These are phyloP conservation scores for Crotalaria pallida DNA, from an alignment of 306 rosid species.

Conservation along the genomic window DNA sequence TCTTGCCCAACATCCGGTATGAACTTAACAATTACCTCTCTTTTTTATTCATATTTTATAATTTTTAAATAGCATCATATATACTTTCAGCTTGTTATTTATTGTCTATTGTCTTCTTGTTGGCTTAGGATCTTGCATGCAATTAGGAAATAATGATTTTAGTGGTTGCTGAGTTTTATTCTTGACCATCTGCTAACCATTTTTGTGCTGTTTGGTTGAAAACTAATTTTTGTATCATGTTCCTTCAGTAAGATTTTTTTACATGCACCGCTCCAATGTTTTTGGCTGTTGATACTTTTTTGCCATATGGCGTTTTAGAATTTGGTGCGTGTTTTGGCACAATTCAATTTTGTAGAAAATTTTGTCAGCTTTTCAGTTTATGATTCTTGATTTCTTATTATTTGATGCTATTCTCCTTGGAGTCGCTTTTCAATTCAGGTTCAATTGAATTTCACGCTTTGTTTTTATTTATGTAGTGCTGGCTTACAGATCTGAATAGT, in stretches of 20 bases:
- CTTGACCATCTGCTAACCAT: neutral
- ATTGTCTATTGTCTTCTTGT: neutral
- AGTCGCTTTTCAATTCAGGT: conserved; percentile 2
- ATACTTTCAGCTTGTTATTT: neutral
- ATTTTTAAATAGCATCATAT: neutral
- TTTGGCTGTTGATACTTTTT: neutral
- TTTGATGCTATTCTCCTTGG: neutral
- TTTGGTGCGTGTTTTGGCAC: neutral
- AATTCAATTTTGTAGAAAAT: neutral
- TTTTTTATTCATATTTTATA: neutral
- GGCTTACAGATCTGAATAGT: conserved; percentile 72
- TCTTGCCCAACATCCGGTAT: conserved; percentile 82
- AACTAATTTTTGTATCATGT: neutral
- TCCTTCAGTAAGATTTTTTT: neutral
- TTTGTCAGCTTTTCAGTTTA: neutral
- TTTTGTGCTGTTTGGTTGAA: neutral
- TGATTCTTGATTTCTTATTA: neutral
- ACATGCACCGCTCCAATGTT: neutral
- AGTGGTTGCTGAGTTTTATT: neutral
- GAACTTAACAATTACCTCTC: neutral
- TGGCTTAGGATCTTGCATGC: neutral
- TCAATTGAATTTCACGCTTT: neutral
- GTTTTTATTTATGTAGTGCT: conserved; percentile 17
- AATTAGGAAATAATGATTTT: neutral
- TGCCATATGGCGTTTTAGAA: neutral